phyloP scores from a whole-genome alignment of 2,329 filamentous ascomycete genomes.

The Fusarium sp. region DNA sequence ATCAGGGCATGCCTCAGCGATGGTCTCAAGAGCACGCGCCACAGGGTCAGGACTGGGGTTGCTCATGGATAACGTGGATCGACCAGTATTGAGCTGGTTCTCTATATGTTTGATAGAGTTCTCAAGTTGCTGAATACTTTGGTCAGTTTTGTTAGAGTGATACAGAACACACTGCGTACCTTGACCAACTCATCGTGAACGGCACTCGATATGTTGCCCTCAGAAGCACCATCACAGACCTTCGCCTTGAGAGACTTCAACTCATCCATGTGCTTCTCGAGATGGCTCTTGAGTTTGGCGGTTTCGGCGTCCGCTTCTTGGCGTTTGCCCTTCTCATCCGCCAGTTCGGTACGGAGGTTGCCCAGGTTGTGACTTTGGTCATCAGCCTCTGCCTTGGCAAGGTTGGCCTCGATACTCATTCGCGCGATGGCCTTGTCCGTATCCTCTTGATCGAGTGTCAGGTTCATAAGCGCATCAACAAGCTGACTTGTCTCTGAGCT shows the following conservation, averaged over 20 bases:
- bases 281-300: slow-evolving; percentile 40
- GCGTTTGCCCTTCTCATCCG: slow-evolving; percentile 44
- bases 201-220: slow-evolving; percentile 28
- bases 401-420: slow-evolving; percentile 50
- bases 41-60: slow-evolving; percentile 44
- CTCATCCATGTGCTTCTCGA: slow-evolving; percentile 41
- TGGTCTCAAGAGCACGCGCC: slow-evolving; percentile 45
- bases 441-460: slow-evolving; percentile 50
- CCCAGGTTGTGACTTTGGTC: slow-evolving; percentile 46
- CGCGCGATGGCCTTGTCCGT: slow-evolving; percentile 50
- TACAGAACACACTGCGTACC: slow-evolving; percentile 25
- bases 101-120: slow-evolving; percentile 46
- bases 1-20: slow-evolving; percentile 42
- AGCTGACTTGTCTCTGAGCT: slow-evolving; percentile 51
- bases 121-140: slow-evolving; percentile 43
- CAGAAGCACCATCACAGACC: slow-evolving; percentile 19
- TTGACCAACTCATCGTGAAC: slow-evolving; percentile 43
- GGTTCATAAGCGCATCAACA: slow-evolving; percentile 49
- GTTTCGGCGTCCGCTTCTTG: slow-evolving; percentile 41
- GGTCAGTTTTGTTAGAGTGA: neutral
- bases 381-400: slow-evolving; percentile 47
- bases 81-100: slow-evolving; percentile 48
- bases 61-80: slow-evolving; percentile 48
- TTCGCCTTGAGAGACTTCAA: slow-evolving; percentile 43
- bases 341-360: slow-evolving; percentile 44